A percentile compares a stretch with the other conserved stretches of the same genome.
Evolutionary conservation across 768 basidiomycete species (phyloP).

Genomic region (Mycena galopus): DNA sequence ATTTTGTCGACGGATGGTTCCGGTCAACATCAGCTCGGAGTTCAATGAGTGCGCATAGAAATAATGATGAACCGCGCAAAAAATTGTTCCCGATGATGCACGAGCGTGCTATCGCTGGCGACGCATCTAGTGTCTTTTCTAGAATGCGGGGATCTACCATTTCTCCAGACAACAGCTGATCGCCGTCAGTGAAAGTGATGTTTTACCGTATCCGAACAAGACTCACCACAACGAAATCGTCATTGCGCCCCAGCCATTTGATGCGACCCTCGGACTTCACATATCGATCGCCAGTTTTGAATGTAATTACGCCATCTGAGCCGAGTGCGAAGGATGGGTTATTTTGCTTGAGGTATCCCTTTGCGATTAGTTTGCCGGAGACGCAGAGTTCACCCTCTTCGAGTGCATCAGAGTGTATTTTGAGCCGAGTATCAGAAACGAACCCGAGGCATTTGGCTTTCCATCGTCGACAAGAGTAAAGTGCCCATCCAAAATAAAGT

Average conservation of each 20-base stretch:
- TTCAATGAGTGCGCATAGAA: too few relatives aligned
- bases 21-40: too few relatives aligned
- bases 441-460: slow-evolving; percentile 37
- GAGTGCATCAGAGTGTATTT: not conserved
- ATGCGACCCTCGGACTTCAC: slow-evolving; percentile 37
- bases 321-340: slow-evolving; percentile 43
- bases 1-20: slow-evolving; percentile 29
- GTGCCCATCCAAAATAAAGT: slow-evolving; percentile 41
- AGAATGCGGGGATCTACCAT: slow-evolving; percentile 50
- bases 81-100: slow-evolving; percentile 52
- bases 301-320: slow-evolving; percentile 44
- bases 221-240: slow-evolving; percentile 50
- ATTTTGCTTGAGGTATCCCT: too few relatives aligned
- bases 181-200: slow-evolving; percentile 4
- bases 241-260: slow-evolving; percentile 51
- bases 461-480: too few relatives aligned
- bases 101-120: slow-evolving; percentile 41
- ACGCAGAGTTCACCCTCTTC: too few relatives aligned
- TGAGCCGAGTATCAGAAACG: not conserved
- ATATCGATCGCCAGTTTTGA: slow-evolving; percentile 52
- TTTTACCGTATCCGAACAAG: not conserved
- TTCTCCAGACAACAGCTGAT: slow-evolving; percentile 50
- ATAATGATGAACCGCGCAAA: too few relatives aligned
- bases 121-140: slow-evolving; percentile 44
- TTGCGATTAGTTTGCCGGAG: too few relatives aligned